Evolutionary conservation across 2,329 filamentous ascomycete species (phyloP).

Genomic region (Colletotrichum sp.): DNA sequence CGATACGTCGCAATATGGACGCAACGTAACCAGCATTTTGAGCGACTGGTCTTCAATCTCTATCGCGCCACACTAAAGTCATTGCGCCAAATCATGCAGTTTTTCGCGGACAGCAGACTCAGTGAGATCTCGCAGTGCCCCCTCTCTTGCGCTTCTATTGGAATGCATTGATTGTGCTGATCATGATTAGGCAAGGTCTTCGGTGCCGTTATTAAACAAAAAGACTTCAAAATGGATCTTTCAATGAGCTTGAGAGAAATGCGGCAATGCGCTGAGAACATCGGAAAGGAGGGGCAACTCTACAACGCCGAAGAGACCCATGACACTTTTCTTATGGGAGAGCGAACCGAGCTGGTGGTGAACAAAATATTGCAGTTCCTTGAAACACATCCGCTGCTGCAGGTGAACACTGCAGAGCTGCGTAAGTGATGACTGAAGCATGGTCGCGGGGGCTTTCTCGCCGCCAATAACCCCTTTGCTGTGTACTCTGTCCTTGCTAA

Average conservation of each 20-base stretch:
- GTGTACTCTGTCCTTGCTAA: neutral
- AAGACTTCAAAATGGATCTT: neutral
- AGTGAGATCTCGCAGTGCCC: neutral
- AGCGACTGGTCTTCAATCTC: conserved; percentile 10
- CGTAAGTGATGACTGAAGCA: neutral
- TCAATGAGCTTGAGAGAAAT: neutral
- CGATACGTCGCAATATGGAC: conserved; percentile 8
- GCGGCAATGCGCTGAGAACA: neutral
- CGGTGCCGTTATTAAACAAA: neutral
- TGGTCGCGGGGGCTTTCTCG: neutral
- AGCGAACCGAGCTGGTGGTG: neutral
- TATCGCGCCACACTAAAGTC: conserved; percentile 4
- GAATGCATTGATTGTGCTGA: neutral
- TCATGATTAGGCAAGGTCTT: neutral
- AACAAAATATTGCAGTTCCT: neutral
- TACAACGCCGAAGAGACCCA: neutral
- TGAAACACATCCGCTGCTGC: neutral
- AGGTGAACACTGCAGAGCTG: neutral
- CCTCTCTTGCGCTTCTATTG: neutral
- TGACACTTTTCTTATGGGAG: neutral
- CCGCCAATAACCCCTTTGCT: neutral
- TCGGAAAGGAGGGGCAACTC: neutral
- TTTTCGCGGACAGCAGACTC: conserved; percentile 14
- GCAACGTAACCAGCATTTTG: conserved; percentile 7
- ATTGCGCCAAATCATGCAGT: conserved; percentile 17